Conservation (phyloP, 352 stramenopile species). For the Pythium phragmitis region DNA sequence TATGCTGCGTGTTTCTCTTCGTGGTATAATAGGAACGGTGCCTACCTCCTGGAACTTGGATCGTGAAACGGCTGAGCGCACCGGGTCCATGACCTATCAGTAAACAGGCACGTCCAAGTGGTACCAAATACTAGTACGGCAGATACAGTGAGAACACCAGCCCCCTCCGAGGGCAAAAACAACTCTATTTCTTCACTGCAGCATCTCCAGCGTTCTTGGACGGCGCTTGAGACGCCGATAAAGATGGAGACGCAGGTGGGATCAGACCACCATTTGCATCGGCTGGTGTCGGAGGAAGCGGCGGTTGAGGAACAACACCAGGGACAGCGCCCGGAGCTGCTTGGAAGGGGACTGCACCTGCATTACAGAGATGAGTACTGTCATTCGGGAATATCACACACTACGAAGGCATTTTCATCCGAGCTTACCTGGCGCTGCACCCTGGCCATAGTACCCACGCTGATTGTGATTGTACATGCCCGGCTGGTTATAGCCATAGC, state of each 20-base stretch:
- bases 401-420: neutral
- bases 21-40: neutral
- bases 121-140: too few relatives aligned
- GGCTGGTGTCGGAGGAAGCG: constrained; percentile 22
- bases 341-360: constrained; percentile 22
- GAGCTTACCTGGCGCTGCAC: constrained; percentile 27
- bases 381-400: neutral
- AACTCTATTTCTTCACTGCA: constrained; percentile 27
- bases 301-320: constrained; percentile 16
- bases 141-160: neutral
- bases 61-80: constrained; percentile 9
- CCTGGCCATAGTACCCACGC: constrained; percentile 53
- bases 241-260: constrained; percentile 7
- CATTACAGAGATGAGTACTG: neutral
- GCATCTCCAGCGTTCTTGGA: constrained; percentile 6
- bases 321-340: constrained; percentile 8
- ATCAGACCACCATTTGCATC: neutral
- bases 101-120: too few relatives aligned
- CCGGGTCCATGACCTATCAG: neutral
- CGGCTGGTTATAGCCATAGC: constrained; percentile 50
- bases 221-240: constrained; percentile 1
- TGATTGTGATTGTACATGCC: constrained; percentile 42
- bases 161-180: neutral
- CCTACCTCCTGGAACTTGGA: neutral
- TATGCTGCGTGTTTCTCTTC: neutral